phyloP scores from a whole-genome alignment of 2,329 filamentous ascomycete species.

The Botrytis tulipae region DNA sequence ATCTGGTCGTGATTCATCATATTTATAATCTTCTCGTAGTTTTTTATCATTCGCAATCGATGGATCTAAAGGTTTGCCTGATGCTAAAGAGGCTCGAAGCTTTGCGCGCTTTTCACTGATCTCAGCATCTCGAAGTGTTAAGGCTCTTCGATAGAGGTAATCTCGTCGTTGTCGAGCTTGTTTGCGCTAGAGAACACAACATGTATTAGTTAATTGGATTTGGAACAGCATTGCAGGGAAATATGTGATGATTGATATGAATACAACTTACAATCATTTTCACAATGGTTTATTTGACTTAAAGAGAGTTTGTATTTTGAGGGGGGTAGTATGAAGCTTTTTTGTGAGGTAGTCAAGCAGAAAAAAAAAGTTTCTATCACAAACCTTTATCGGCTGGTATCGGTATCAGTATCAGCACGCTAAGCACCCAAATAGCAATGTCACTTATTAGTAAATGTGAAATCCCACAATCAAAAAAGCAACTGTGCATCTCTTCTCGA shows the following conservation, averaged over 20 bases:
- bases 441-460: slow-evolving; percentile 6
- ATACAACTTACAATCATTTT: slow-evolving; percentile 34
- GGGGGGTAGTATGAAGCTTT: background rate
- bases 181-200: slow-evolving; percentile 50
- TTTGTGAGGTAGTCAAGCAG: background rate
- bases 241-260: background rate
- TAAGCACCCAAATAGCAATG: slow-evolving; percentile 1
- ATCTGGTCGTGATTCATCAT: slow-evolving; percentile 79
- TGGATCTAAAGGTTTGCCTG: slow-evolving; percentile 80
- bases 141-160: slow-evolving; percentile 86
- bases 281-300: background rate
- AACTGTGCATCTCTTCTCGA: slow-evolving; percentile 9
- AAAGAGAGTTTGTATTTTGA: background rate
- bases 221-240: background rate
- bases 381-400: slow-evolving; percentile 10
- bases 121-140: slow-evolving; percentile 85
- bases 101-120: slow-evolving; percentile 89
- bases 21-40: slow-evolving; percentile 85
- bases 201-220: slow-evolving; percentile 4
- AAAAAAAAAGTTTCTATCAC: slow-evolving; percentile 6
- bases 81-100: slow-evolving; percentile 80
- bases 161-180: slow-evolving; percentile 78
- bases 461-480: slow-evolving; percentile 15
- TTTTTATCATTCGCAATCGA: slow-evolving; percentile 82
- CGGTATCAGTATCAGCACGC: slow-evolving; percentile 1